Conservation (phyloP, 2,329 filamentous ascomycete genomes). For the Neoascochyta sp. region DNA sequence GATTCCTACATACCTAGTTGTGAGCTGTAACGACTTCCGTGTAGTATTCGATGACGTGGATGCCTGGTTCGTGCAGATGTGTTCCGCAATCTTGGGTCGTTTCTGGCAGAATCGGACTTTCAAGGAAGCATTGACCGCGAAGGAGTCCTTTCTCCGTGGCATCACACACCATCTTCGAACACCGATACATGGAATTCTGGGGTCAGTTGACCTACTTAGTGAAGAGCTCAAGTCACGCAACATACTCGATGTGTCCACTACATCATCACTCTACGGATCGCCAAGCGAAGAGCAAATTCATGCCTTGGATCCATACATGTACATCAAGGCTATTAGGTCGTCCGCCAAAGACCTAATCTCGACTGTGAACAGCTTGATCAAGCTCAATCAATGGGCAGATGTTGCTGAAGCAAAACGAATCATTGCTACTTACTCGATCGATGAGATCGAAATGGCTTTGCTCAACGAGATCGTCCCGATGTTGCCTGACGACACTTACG, state of each 20-base stretch:
- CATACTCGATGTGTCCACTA: conserved; percentile 6
- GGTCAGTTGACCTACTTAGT: conserved; percentile 41
- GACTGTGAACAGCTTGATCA: conserved; percentile 47
- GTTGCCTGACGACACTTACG: conserved; percentile 27
- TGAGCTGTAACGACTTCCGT: conserved; percentile 43
- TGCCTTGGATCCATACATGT: conserved; percentile 17
- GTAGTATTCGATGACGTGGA: conserved; percentile 49
- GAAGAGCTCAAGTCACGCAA: conserved; percentile 40
- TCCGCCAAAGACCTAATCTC: conserved; percentile 45
- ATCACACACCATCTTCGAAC: conserved; percentile 49
- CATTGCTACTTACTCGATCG: conserved; percentile 25
- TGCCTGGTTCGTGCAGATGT: conserved; percentile 45
- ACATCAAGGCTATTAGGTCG: conserved; percentile 38
- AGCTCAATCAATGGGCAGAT: conserved; percentile 41
- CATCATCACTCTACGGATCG: conserved; percentile 10
- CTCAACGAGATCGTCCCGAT: conserved; percentile 27
- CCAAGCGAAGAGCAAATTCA: conserved; percentile 12
- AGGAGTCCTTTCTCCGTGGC: conserved; percentile 46
- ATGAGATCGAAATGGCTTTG: conserved; percentile 33
- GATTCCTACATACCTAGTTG: conserved; percentile 35
- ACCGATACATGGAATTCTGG: conserved; percentile 48
- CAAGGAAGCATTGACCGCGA: conserved; percentile 43
- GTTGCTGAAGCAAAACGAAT: conserved; percentile 22
- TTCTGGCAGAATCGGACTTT: conserved; percentile 41
- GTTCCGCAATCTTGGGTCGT: conserved; percentile 39